Percentiles rank a stretch among this genome's conserved stretches.
Evolutionary conservation across 2,329 filamentous ascomycete species (phyloP).

Genomic region (Hymenoscyphus scutula): DNA sequence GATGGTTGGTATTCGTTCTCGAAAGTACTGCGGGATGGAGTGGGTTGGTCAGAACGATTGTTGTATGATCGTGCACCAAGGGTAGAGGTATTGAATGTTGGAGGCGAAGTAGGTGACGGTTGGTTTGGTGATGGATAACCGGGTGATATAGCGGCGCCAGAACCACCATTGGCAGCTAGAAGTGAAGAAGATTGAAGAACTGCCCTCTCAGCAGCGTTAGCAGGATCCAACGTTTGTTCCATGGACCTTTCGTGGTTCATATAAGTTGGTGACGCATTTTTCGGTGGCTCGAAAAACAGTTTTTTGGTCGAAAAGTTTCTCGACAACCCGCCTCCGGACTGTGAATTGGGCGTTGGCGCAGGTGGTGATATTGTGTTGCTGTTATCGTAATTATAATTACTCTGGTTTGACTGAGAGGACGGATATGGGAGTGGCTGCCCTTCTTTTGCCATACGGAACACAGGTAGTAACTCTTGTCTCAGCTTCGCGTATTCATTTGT

Average conservation of each 20-base stretch:
- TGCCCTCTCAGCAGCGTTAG: conserved; percentile 65
- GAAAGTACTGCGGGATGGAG: conserved; percentile 55
- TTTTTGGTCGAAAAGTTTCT: conserved; percentile 76
- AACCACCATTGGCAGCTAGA: conserved; percentile 60
- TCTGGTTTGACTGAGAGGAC: conserved; percentile 31
- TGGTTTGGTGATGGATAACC: conserved; percentile 64
- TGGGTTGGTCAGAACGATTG: conserved; percentile 42
- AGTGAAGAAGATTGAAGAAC: conserved; percentile 68
- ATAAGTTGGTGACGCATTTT: conserved; percentile 72
- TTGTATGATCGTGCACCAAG: conserved; percentile 62
- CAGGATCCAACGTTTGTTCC: conserved; percentile 66
- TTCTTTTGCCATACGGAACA: conserved; percentile 88
- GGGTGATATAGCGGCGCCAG: conserved; percentile 52
- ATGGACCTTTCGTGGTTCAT: conserved; percentile 64
- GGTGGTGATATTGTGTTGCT: conserved; percentile 51
- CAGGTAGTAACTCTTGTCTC: conserved; percentile 86
- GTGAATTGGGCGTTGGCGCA: conserved; percentile 54
- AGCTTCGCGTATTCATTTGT: conserved; percentile 86
- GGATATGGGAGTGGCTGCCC: conserved; percentile 75
- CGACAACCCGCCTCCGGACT: conserved; percentile 57
- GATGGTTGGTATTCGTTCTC: conserved; percentile 40
- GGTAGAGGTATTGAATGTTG: conserved; percentile 41
- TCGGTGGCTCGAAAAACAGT: conserved; percentile 69
- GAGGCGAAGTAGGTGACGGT: conserved; percentile 68
- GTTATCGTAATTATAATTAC: conserved; percentile 51